Conservation (phyloP, 2,329 filamentous ascomycete genomes). For the Aspergillus glaucus region DNA sequence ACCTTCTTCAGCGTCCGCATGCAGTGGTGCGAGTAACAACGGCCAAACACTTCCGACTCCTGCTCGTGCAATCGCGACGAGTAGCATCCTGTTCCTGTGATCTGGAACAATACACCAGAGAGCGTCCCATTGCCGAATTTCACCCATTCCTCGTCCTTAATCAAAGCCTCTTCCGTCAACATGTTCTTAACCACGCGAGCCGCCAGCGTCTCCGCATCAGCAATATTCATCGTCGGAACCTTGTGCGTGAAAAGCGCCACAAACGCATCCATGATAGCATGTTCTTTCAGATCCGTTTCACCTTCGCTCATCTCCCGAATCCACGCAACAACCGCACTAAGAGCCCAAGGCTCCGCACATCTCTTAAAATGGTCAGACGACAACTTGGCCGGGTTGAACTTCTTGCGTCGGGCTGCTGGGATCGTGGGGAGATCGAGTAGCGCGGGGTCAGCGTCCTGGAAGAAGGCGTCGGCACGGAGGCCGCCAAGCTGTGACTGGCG, state of each 20-base stretch:
- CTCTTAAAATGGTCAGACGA: conserved; percentile 73
- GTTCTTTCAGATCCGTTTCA: conserved; percentile 77
- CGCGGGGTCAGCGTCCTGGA: conserved; percentile 41
- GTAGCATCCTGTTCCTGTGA: conserved; percentile 89
- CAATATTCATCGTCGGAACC: conserved; percentile 96
- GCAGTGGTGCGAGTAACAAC: conserved; percentile 92
- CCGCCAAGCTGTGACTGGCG: conserved; percentile 44
- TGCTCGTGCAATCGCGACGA: conserved; percentile 72
- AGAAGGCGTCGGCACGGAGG: conserved; percentile 46
- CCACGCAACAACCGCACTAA: conserved; percentile 83
- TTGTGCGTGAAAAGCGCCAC: conserved; percentile 87
- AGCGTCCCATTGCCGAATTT: conserved; percentile 77
- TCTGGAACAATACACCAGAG: conserved; percentile 85
- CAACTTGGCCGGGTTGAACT: conserved; percentile 80
- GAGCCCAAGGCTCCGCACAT: conserved; percentile 85
- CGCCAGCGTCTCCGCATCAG: conserved; percentile 85
- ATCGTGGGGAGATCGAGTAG: conserved; percentile 79
- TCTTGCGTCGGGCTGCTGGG: conserved; percentile 70
- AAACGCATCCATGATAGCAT: conserved; percentile 78
- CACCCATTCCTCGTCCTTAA: conserved; percentile 95
- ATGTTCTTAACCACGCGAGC: conserved; percentile 71
- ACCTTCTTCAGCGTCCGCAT: conserved; percentile 92
- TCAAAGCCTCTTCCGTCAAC: conserved; percentile 68
- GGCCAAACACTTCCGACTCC: conserved; percentile 53
- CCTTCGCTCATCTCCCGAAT: conserved; percentile 84